Base-by-base conservation (phyloP, 106 monocot species). In the Dioscorea dumetorum region DNA sequence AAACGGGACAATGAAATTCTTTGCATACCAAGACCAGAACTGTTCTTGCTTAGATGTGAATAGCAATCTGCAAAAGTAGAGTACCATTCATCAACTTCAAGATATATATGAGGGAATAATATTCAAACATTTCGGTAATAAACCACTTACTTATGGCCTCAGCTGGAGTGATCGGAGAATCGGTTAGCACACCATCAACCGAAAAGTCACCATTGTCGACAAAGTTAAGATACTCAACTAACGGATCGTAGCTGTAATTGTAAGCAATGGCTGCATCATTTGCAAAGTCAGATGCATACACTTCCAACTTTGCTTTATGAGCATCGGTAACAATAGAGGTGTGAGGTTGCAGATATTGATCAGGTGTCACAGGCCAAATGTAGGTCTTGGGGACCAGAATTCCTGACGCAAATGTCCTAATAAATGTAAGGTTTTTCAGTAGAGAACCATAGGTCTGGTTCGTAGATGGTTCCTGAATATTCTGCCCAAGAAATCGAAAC, bases 191-290 rank as follows among this genome's bases (percentile, higher is more conserved):
- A 33, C 94, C 94, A 77, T 95, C 94, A 71, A 95, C 91, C n/a
- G 91, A 85, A 78, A 95, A 95, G 28, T 58, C 62, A 15, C 73
- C 83, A 77, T 87, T 83, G 76, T 83, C 85, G 54, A 85, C 62
- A 62, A 88, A 91, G 41, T 54, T 62, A 65, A 95, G 74, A 64
- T 58, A 72, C 67, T 95, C 94, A 32, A 78, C 71, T 52, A 95
- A 33, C 24, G 94, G 91, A 74, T 88, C 87, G 62, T 83, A 95
- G 58, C 94, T 95, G 66, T 88, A 95, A 72, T 95, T 95, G 66
- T 85, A 95, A 33, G 81, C 66, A 54, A 91, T 50, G 66, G 56
- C 4, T 19, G 60, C 76, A 67, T 95, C 94, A 81, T 95, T 95
- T 60, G 82, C 82, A 75, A 95, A 91, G 19, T 74, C 91, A 32